Conservation (phyloP, 257 asterid genomes). For the Henckelia pumila region DNA sequence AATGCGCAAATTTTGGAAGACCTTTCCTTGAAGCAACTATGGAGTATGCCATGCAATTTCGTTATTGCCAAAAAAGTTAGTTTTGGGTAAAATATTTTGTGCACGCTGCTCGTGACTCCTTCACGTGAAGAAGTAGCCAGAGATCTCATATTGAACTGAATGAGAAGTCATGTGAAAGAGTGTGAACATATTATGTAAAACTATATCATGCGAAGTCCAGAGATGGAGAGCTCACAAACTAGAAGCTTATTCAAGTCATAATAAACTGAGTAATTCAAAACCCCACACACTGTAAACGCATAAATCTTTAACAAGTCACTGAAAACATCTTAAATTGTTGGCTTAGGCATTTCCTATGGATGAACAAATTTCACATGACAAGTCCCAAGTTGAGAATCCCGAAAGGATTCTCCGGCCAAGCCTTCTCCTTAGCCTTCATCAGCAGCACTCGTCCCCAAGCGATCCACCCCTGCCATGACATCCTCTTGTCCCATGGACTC, state of each 20-base stretch:
- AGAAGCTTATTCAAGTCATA: not conserved
- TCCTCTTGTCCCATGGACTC: conserved; percentile 93
- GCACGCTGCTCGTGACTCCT: not conserved
- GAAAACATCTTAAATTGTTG: no score
- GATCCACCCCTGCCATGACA: conserved; percentile 89
- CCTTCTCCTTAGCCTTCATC: conserved; percentile 52
- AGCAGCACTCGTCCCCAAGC: conserved; percentile 79
- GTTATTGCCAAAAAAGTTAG: no score
- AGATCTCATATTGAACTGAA: no score
- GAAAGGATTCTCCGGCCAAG: conserved; percentile 69
- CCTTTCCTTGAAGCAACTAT: not conserved
- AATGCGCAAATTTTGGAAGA: no score
- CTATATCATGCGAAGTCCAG: no score
- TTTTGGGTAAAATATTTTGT: not conserved
- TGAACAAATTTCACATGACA: conserved; percentile 31
- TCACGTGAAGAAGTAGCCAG: no score
- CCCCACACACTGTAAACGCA: not conserved
- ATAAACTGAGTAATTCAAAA: not conserved
- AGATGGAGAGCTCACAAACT: no score
- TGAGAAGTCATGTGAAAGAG: no score
- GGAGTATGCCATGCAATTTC: no score
- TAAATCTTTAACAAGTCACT: not conserved
- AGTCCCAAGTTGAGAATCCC: conserved; percentile 75
- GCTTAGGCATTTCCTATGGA: not conserved
- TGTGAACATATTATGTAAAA: no score